Percentiles rank a stretch among this genome's conserved stretches.
phyloP scores from a whole-genome alignment of 441 rosid species.

The Pelargonium cotyledonis region DNA sequence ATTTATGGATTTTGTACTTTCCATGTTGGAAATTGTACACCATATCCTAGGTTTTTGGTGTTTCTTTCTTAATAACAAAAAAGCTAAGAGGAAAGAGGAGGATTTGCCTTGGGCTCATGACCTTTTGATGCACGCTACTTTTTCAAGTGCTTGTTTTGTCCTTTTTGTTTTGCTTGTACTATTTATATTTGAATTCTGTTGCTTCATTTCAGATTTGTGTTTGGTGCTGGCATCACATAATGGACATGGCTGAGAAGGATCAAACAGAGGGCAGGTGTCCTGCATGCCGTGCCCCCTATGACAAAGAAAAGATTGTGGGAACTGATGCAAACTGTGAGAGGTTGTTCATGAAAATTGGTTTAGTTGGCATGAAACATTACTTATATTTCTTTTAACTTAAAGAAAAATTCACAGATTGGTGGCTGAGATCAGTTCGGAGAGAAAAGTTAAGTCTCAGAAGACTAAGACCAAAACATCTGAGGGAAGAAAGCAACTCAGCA shows the following conservation, averaged over 20 bases:
- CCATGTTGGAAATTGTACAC: neutral
- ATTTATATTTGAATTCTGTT: neutral
- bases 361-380: slow-evolving; percentile 3
- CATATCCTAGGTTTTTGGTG: neutral
- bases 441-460: slow-evolving; percentile 45
- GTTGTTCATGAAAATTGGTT: slow-evolving; percentile 17
- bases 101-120: neutral
- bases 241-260: slow-evolving; percentile 63
- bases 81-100: neutral
- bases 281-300: slow-evolving; percentile 54
- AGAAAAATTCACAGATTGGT: slow-evolving; percentile 30
- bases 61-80: neutral
- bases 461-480: slow-evolving; percentile 45
- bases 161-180: neutral
- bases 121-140: slow-evolving; percentile 3
- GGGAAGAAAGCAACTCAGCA: slow-evolving; percentile 45
- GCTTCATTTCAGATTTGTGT: slow-evolving; percentile 43
- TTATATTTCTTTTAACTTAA: slow-evolving; percentile 5
- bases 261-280: slow-evolving; percentile 54
- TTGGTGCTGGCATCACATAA: slow-evolving; percentile 64
- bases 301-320: slow-evolving; percentile 59
- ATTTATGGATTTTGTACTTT: neutral
- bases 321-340: slow-evolving; percentile 46
- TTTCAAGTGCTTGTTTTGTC: neutral
- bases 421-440: slow-evolving; percentile 43